A percentile compares a stretch with the other conserved stretches of the same genome.
Evolutionary conservation across 139 green algal genomes (phyloP).

Genomic region (Haematococcus sp.): DNA sequence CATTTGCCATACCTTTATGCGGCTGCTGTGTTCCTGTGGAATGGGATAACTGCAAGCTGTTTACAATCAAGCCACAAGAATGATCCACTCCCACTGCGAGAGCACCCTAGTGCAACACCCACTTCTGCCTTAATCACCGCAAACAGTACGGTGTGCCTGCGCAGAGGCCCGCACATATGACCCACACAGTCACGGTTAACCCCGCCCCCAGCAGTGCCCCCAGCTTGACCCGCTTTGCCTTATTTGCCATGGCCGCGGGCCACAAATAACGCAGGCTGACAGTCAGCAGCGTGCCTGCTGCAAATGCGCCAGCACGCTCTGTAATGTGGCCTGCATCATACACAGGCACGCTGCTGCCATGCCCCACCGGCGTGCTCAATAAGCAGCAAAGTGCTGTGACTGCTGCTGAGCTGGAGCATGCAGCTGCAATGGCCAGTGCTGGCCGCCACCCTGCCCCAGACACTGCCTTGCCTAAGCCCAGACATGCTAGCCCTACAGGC

Average conservation of each 20-base stretch:
- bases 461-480: constrained; percentile 5
- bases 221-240: constrained; percentile 16
- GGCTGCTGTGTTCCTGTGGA: no score
- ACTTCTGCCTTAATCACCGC: no score
- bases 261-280: constrained; percentile 20
- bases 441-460: not conserved
- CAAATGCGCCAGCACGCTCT: constrained; percentile 6
- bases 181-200: constrained; percentile 2
- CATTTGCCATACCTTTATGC: no score
- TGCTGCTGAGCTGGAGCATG: not conserved
- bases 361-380: not conserved
- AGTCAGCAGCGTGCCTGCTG: constrained; percentile 21
- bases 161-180: constrained; percentile 27
- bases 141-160: constrained; percentile 37
- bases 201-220: constrained; percentile 28
- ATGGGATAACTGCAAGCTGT: no score
- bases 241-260: constrained; percentile 10
- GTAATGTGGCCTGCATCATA: not conserved
- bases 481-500: not conserved
- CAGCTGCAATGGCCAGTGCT: not conserved
- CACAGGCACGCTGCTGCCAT: not conserved
- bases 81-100: no score
- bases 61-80: no score
- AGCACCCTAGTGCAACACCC: no score
- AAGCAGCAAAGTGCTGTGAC: not conserved